Conservation (phyloP, 75 land plant species). For the Adiantum capillusveneris region DNA sequence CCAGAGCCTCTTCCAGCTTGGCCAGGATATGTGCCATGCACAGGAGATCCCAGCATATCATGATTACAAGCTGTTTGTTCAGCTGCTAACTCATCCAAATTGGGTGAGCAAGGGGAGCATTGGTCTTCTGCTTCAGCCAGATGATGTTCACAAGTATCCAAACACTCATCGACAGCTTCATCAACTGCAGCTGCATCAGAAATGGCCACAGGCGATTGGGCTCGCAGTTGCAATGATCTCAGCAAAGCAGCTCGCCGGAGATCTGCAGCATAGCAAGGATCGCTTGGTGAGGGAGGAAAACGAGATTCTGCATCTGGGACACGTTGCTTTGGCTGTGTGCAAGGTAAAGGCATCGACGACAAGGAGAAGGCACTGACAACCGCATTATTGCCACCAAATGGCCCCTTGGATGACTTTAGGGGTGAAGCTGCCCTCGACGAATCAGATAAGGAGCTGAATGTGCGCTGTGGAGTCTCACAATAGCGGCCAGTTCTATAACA, state of each 20-base stretch:
- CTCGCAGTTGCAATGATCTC: constrained; percentile 82
- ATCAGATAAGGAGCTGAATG: constrained; percentile 31
- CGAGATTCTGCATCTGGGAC: constrained; percentile 66
- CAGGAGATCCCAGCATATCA: constrained; percentile 16
- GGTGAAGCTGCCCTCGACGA: constrained; percentile 62
- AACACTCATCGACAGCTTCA: constrained; percentile 7
- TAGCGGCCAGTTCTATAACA: constrained; percentile 38
- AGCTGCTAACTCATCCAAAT: constrained; percentile 8
- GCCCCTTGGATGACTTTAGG: constrained; percentile 27
- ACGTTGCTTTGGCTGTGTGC: constrained; percentile 35
- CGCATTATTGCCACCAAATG: constrained; percentile 8
- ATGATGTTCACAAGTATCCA: constrained; percentile 7
- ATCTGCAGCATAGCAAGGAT: constrained; percentile 85
- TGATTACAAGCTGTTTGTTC: constrained; percentile 8
- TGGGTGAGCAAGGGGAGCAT: constrained; percentile 11
- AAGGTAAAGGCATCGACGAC: constrained; percentile 21
- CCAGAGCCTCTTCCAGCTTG: constrained; percentile 17
- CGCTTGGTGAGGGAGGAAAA: constrained; percentile 91
- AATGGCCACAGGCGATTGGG: constrained; percentile 52
- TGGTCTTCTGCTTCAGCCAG: constrained; percentile 26
- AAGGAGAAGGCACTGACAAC: constrained; percentile 12
- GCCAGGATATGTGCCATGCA: constrained; percentile 9
- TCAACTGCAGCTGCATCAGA: constrained; percentile 27
- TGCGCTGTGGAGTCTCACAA: constrained; percentile 27
- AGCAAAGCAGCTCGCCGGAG: constrained; percentile 79